These are phyloP conservation scores for Volutella citrinella DNA, from an alignment of 2,329 filamentous ascomycete species.

Conservation along the genomic window DNA sequence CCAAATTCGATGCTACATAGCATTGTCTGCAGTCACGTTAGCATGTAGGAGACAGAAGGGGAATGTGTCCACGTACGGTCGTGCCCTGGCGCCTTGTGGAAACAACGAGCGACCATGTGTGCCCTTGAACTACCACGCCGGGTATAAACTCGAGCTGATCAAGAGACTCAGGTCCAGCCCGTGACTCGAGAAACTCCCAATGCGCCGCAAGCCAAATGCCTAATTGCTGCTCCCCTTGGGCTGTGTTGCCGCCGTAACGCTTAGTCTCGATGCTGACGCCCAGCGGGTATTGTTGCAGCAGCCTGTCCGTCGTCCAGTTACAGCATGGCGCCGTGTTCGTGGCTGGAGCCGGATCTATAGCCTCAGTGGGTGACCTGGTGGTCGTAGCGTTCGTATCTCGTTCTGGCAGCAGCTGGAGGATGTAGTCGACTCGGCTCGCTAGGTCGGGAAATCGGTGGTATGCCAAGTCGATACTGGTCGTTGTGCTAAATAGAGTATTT, in stretches of 20 bases:
- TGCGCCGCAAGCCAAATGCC: conserved; percentile 6
- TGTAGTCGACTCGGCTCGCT: conserved; percentile 5
- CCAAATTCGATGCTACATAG: conserved; percentile 5
- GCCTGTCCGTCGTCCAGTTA: conserved; percentile 6
- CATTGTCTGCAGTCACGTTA: conserved; percentile 1
- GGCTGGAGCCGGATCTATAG: no score
- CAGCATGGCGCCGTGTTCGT: conserved; percentile 2
- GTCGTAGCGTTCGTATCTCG: no score
- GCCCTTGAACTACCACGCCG: conserved; percentile 4
- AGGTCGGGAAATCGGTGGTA: conserved; percentile 6
- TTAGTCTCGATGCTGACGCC: conserved; percentile 11
- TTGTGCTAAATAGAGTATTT: conserved; percentile 1
- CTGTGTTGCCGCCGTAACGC: conserved; percentile 6
- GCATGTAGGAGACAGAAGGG: neutral
- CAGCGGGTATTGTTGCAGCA: conserved; percentile 5
- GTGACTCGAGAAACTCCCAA: conserved; percentile 3
- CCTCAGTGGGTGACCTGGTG: no score
- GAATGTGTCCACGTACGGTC: conserved; percentile 1
- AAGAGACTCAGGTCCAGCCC: neutral
- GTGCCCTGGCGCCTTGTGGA: conserved; percentile 2
- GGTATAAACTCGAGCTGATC: conserved; percentile 2
- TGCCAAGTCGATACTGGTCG: conserved; percentile 4
- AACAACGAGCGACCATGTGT: conserved; percentile 9
- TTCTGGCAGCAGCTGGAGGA: conserved; percentile 3
- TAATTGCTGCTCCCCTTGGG: conserved; percentile 5